These are phyloP conservation scores for Nidula niveotomentosa DNA, from an alignment of 1,284 basidiomycete genomes.

Conservation along the genomic window DNA sequence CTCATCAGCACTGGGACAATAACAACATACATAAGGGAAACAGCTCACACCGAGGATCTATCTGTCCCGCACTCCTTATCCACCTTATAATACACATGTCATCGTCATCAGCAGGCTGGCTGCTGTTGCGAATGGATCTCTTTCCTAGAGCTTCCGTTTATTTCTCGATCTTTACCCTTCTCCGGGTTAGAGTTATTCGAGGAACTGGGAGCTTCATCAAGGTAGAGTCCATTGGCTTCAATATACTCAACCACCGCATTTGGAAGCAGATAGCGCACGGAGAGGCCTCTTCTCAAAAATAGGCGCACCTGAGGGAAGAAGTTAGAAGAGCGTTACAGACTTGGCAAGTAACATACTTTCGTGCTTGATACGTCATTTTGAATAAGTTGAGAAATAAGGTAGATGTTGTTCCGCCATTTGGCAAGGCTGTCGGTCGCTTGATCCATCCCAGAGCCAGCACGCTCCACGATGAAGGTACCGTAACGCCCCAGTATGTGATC, in stretches of 20 bases:
- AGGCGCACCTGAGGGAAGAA: slow-evolving; percentile 53
- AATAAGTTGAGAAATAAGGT: slow-evolving; percentile 94
- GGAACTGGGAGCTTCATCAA: slow-evolving; percentile 47
- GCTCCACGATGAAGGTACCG: slow-evolving; percentile 94
- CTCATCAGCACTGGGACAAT: not conserved
- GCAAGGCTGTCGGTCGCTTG: slow-evolving; percentile 76
- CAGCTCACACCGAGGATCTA: not conserved
- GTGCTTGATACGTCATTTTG: slow-evolving; percentile 99
- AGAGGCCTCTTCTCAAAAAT: slow-evolving; percentile 91
- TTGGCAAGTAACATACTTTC: slow-evolving; percentile 56
- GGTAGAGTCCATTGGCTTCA: slow-evolving; percentile 75
- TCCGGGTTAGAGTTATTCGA: slow-evolving; percentile 16
- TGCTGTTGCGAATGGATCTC: slow-evolving; percentile 7
- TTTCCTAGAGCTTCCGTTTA: slow-evolving; percentile 17
- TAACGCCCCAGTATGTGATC: slow-evolving; percentile 96
- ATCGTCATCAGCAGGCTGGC: not conserved
- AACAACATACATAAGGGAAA: not conserved
- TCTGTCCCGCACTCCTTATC: not conserved
- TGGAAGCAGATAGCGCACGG: slow-evolving; percentile 92
- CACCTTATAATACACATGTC: not conserved
- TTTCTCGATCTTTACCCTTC: slow-evolving; percentile 33
- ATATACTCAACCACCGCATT: slow-evolving; percentile 95
- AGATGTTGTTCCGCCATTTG: slow-evolving; percentile 87
- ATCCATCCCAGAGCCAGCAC: slow-evolving; percentile 91
- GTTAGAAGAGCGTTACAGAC: slow-evolving; percentile 4